phyloP scores from a whole-genome alignment of 2,329 filamentous ascomycete species.

The Aspergillus persii region DNA sequence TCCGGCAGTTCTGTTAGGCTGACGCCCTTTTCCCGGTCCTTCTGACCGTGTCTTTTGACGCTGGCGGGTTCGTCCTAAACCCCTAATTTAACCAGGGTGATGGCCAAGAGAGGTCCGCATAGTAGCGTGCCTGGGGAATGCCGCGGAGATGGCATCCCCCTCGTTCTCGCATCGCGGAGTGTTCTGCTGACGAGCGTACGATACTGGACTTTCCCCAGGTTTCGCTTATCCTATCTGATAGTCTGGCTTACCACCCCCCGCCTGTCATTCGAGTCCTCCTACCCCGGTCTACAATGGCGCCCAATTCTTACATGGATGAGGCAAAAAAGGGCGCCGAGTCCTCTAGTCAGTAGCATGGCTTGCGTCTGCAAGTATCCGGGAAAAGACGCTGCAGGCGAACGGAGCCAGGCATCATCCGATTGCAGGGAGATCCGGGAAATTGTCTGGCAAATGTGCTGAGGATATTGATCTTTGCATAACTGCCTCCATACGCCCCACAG shows the following conservation, averaged over 20 bases:
- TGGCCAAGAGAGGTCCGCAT: background rate
- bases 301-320: background rate
- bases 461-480: background rate
- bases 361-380: background rate
- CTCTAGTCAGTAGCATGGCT: background rate
- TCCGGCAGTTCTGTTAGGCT: slow-evolving; percentile 10
- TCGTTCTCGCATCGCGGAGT: background rate
- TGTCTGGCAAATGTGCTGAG: background rate
- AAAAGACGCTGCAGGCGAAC: background rate
- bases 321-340: background rate
- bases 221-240: background rate
- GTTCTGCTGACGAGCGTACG: background rate
- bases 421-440: background rate
- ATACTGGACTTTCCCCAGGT: background rate
- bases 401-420: background rate
- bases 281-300: background rate
- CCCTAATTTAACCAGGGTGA: background rate
- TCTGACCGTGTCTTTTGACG: slow-evolving; percentile 4
- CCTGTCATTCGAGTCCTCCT: background rate
- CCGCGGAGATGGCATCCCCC: background rate
- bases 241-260: background rate
- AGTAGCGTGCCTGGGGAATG: background rate
- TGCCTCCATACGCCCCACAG: background rate
- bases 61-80: background rate
- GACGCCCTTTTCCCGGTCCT: slow-evolving; percentile 11